Conservation (phyloP, 78 protist species). For the Blattamonas nauphoetae region DNA sequence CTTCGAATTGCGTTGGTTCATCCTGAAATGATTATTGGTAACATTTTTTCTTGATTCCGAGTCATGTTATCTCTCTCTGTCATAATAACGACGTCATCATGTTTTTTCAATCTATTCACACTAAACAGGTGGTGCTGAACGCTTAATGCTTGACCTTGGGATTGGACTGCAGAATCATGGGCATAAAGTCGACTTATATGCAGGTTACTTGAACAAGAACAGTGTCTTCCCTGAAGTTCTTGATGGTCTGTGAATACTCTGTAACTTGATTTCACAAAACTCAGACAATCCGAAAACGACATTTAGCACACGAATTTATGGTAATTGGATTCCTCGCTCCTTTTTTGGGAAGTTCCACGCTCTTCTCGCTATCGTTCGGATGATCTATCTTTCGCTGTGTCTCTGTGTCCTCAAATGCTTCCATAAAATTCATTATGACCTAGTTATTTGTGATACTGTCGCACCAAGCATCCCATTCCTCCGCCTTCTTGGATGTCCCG, state of each 20-base stretch:
- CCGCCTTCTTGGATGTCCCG: background rate
- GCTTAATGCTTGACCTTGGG: background rate
- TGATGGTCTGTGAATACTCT: background rate
- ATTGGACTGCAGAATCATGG: background rate
- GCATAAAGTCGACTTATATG: background rate
- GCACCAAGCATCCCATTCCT: background rate
- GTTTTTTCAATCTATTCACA: too few species aligned
- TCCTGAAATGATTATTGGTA: background rate
- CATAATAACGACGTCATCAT: too few species aligned
- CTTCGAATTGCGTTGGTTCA: background rate
- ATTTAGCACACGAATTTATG: background rate
- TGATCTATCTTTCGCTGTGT: background rate
- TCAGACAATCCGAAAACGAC: background rate
- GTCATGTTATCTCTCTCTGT: too few species aligned
- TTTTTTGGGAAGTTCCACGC: background rate
- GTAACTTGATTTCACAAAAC: background rate
- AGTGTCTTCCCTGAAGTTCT: background rate
- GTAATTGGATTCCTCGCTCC: background rate
- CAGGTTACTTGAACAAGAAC: background rate
- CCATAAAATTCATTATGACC: background rate
- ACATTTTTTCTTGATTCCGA: too few species aligned
- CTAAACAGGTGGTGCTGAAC: background rate
- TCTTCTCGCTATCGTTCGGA: background rate
- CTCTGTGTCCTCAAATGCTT: background rate
- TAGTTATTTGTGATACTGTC: background rate